Evolutionary conservation across 2,329 filamentous ascomycete species (phyloP).

Genomic region (Macrophomina pseudophaseolina): DNA sequence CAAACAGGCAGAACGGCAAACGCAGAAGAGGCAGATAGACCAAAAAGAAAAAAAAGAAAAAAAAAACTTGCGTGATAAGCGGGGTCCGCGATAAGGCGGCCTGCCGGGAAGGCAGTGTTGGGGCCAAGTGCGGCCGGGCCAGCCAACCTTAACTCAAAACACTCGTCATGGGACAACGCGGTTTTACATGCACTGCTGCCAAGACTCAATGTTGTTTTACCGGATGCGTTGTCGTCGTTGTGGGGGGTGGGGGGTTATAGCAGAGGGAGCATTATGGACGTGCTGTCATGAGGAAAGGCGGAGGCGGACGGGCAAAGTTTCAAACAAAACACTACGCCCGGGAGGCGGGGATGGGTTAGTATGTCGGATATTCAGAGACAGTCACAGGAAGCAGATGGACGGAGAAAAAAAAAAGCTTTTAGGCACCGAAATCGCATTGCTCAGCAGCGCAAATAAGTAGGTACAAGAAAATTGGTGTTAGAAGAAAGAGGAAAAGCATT

Average conservation of each 20-base stretch:
- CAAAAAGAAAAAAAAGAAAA: no score
- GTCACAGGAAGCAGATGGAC: not conserved
- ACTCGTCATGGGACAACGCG: not conserved
- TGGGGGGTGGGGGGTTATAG: no score
- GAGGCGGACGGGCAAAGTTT: no score
- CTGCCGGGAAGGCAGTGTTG: not conserved
- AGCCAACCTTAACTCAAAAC: slow-evolving; percentile 17
- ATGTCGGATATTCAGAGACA: not conserved
- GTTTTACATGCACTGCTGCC: no score
- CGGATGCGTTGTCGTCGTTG: no score
- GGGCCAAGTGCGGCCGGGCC: not conserved
- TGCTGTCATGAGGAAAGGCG: no score
- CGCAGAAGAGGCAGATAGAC: not conserved
- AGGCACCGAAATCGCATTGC: slow-evolving; percentile 22
- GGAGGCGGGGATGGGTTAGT: no score
- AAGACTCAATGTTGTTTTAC: no score
- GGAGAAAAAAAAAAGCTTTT: not conserved
- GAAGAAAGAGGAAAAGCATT: not conserved
- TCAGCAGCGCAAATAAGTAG: slow-evolving; percentile 19
- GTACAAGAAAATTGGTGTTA: slow-evolving; percentile 12
- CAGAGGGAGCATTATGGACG: no score
- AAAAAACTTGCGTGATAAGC: no score
- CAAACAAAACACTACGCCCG: no score
- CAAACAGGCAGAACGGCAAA: not conserved
- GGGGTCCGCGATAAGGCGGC: not conserved